Evolutionary conservation across 2,329 filamentous ascomycete genomes (phyloP), one percentile per base, ranked within the genome.

Genomic region (Basipetospora chlamydospora): DNA sequence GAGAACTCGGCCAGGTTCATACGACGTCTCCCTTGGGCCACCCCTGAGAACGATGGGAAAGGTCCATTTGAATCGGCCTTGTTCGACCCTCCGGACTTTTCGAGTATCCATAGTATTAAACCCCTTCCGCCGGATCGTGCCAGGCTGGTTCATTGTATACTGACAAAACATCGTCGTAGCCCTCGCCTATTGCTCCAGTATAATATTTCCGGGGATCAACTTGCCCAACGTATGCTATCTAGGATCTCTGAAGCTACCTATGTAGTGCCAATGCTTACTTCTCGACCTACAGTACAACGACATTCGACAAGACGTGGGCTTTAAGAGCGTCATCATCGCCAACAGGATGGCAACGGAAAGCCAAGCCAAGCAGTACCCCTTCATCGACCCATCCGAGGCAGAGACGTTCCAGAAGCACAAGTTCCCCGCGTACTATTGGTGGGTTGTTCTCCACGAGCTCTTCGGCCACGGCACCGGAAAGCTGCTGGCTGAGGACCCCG

Each of bases 51-150:
- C 40, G 47, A 51, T 29, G 53, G 54, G 0, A 63, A 58, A 39
- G 60, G 60, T 7, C 70, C 70, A 0, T 85, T 84, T 48, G 80
- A 85, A 52, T 83, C 82, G 49, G 70, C 74, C 47, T 69, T 72
- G 36, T 85, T 85, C 50, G 60, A 80, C 10, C 71, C 73, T 26
- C 80, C 80, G 0, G 79, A 84, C 50, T 84, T 85, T 51, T 79
- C 78, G 1, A 79, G 71, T 10, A 61, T 85, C 4, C 78, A 85
- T 47, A 67, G 81, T 41, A 50, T 26, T 26, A 4, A 26, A 73
- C 44, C 73, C 26, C 15, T 74, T 6, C 22, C n/a, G n/a, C n/a
- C n/a, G n/a, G n/a, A n/a, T n/a, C n/a, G n/a, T n/a, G n/a, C n/a
- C n/a, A n/a, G n/a, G n/a, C n/a, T n/a, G n/a, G n/a, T n/a, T n/a